These are phyloP conservation scores for Austropuccinia psidii DNA, from an alignment of 1,284 basidiomycete genomes.

Conservation along the genomic window DNA sequence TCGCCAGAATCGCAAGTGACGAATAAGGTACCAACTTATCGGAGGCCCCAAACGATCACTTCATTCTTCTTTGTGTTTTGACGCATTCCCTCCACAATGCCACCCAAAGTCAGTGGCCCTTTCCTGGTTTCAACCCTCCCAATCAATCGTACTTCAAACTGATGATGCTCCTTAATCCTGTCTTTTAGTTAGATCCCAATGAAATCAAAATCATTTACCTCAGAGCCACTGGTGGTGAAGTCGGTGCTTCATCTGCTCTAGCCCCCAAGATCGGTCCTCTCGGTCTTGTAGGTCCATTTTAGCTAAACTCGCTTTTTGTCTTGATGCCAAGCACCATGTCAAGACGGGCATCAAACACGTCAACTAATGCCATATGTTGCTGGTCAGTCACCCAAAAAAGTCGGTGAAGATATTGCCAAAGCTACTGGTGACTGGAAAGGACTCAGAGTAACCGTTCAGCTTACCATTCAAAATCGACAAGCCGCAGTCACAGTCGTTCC, in stretches of 20 bases:
- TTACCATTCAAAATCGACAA: constrained; percentile 99
- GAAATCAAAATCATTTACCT: constrained; percentile 99
- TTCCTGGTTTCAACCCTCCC: background rate
- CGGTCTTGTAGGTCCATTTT: constrained; percentile 72
- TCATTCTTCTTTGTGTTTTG: too few relatives aligned
- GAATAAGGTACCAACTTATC: constrained; percentile 36
- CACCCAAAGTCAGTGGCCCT: constrained; percentile 20
- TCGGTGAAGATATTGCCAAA: constrained; percentile 99
- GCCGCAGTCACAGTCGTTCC: constrained; percentile 94
- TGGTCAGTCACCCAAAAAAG: constrained; percentile 93
- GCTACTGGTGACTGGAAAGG: constrained; percentile 99
- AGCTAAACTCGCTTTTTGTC: background rate
- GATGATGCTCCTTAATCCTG: constrained; percentile 44
- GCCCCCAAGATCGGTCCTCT: constrained; percentile 99
- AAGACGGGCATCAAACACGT: background rate
- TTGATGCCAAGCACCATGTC: background rate
- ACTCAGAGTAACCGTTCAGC: constrained; percentile 96
- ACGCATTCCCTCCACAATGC: constrained; percentile 4
- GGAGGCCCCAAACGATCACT: constrained; percentile 36
- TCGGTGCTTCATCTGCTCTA: constrained; percentile 95
- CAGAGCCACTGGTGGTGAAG: constrained; percentile 97
- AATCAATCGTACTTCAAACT: background rate
- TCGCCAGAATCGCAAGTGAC: background rate
- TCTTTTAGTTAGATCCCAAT: constrained; percentile 60
- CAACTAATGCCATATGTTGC: constrained; percentile 23